A percentile compares a stretch with the other conserved stretches of the same genome.
phyloP scores from a whole-genome alignment of 805 yeast genomes.

The Scheffersomyces lignosus region DNA sequence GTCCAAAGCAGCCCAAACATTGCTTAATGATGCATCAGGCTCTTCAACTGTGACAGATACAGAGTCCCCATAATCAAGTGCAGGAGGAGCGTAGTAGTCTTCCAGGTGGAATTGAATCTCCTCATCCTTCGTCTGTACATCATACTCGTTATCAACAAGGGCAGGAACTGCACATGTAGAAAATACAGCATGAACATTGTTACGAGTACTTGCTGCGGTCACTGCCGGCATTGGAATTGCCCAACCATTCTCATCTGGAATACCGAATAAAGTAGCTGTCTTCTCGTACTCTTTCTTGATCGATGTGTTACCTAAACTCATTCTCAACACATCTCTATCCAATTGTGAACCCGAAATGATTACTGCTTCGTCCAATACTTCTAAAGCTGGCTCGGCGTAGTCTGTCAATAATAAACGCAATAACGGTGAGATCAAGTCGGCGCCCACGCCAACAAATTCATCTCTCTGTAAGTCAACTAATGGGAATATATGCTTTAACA shows the following conservation, averaged over 20 bases:
- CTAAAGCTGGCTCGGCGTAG: conserved; percentile 83
- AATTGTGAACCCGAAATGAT: conserved; percentile 86
- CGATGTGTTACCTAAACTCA: conserved; percentile 83
- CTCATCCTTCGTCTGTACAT: conserved; percentile 35
- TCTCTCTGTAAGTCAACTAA: conserved; percentile 72
- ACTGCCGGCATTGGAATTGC: conserved; percentile 94
- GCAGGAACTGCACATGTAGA: conserved; percentile 66
- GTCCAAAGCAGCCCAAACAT: conserved; percentile 91
- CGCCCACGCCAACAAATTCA: conserved; percentile 88
- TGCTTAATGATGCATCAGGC: conserved; percentile 74
- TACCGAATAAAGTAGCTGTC: conserved; percentile 88
- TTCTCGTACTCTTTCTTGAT: conserved; percentile 79
- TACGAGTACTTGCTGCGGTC: conserved; percentile 83
- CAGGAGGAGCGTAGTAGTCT: conserved; percentile 46
- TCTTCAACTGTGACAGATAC: conserved; percentile 55
- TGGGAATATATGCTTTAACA: conserved; percentile 74
- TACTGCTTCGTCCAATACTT: conserved; percentile 82
- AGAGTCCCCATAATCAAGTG: conserved; percentile 41
- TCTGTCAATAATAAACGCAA: conserved; percentile 78
- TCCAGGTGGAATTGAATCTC: conserved; percentile 59
- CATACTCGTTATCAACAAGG: conserved; percentile 25
- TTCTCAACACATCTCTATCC: conserved; percentile 88
- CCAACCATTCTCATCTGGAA: conserved; percentile 97
- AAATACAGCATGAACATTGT: conserved; percentile 93
- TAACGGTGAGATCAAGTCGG: conserved; percentile 90